Conservation (phyloP, 169 alveolate genomes). For the Blepharisma undulans region DNA sequence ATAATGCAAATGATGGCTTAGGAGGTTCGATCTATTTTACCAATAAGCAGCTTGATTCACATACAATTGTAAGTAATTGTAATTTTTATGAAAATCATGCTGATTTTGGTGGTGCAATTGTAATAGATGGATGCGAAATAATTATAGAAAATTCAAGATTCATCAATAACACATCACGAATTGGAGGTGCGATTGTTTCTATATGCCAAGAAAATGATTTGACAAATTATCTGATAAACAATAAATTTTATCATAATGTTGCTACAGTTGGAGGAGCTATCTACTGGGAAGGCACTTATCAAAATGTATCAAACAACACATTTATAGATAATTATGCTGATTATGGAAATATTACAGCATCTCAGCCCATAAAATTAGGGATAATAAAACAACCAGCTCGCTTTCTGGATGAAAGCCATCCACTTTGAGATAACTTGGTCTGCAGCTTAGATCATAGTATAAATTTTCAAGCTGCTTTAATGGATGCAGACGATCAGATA, state of each 20-base stretch:
- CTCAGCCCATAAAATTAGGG: neutral
- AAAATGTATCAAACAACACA: neutral
- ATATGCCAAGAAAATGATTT: no score
- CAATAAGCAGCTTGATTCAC: no score
- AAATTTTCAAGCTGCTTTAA: neutral
- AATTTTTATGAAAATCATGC: neutral
- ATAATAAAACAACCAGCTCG: neutral
- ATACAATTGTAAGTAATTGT: neutral
- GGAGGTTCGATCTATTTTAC: neutral
- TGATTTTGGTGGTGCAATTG: neutral
- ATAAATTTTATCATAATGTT: no score
- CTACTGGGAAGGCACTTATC: no score
- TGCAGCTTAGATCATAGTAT: neutral
- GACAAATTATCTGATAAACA: no score
- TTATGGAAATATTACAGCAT: conserved; percentile 18
- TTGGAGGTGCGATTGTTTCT: neutral
- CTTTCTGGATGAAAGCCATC: neutral
- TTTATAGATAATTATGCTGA: neutral
- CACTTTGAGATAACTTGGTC: neutral
- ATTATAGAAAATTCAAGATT: neutral
- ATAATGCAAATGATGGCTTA: neutral
- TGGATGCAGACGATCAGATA: neutral
- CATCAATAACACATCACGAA: neutral
- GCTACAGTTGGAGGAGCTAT: no score
- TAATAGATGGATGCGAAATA: neutral